Evolutionary conservation across 441 rosid species (phyloP).

Genomic region (Arabidopsis lyrata): DNA sequence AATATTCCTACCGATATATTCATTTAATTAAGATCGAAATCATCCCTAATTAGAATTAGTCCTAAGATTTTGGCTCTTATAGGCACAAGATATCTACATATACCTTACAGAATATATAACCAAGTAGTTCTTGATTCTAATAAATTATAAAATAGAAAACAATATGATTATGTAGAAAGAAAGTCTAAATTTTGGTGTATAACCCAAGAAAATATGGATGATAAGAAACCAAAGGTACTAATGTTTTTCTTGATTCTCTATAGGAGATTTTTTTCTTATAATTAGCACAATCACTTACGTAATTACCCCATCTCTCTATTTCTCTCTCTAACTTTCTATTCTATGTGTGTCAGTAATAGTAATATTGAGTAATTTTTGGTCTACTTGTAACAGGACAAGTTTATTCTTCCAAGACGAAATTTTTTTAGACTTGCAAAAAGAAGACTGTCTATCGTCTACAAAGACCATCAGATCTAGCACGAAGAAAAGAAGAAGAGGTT

Average conservation of each 20-base stretch:
- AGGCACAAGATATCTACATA: neutral
- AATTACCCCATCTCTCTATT: constrained; percentile 10
- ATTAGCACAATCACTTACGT: constrained; percentile 27
- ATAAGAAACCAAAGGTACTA: constrained; percentile 28
- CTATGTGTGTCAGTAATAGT: constrained; percentile 47
- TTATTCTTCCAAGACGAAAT: constrained; percentile 64
- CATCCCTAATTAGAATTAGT: constrained; percentile 46
- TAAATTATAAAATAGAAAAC: neutral
- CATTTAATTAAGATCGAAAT: constrained; percentile 37
- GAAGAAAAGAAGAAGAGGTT: constrained; percentile 52
- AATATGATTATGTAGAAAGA: neutral
- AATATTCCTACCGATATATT: neutral
- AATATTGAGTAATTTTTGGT: constrained; percentile 46
- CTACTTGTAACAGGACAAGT: constrained; percentile 56
- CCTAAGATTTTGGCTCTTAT: constrained; percentile 15
- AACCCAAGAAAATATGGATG: constrained; percentile 22
- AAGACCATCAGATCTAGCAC: constrained; percentile 71
- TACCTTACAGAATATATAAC: neutral
- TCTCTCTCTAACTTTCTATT: constrained; percentile 43
- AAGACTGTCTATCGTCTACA: constrained; percentile 52
- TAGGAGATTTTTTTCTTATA: constrained; percentile 48
- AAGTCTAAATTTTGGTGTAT: neutral
- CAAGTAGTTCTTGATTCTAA: neutral
- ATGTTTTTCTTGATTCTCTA: constrained; percentile 50
- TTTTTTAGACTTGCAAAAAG: constrained; percentile 30